These are phyloP conservation scores for Diplotaxis tenuifolia DNA, from an alignment of 345 rosid genomes.

Conservation along the genomic window DNA sequence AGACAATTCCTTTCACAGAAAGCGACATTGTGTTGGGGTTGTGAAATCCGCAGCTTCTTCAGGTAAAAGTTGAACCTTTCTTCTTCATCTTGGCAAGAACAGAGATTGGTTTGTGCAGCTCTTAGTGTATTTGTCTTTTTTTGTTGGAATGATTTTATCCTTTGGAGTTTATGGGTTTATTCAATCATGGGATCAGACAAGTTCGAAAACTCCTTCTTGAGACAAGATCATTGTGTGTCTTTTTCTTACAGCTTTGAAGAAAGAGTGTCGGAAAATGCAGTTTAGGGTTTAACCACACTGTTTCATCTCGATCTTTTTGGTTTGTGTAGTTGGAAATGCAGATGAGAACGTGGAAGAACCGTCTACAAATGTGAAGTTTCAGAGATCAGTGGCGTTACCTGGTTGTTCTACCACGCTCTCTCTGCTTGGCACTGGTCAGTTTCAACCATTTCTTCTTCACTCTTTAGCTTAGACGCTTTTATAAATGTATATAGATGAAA, in stretches of 20 bases:
- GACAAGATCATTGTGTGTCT: too few species aligned
- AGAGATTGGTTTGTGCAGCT: background rate
- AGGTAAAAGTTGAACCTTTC: conserved; percentile 35
- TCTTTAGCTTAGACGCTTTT: too few species aligned
- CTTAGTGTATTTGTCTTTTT: background rate
- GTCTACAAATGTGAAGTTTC: conserved; percentile 63
- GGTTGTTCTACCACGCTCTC: conserved; percentile 59
- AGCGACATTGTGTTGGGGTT: background rate
- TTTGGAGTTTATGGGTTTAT: background rate
- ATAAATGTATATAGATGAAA: too few species aligned
- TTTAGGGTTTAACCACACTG: background rate
- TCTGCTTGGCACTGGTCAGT: conserved; percentile 80
- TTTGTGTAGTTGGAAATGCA: conserved; percentile 54
- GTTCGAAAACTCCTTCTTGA: too few species aligned
- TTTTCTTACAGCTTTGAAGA: background rate
- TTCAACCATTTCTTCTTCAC: background rate
- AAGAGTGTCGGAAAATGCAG: background rate
- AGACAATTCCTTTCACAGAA: background rate
- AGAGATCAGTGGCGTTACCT: conserved; percentile 54
- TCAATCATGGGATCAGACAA: background rate
- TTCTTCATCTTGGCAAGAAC: background rate
- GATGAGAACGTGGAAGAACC: conserved; percentile 56
- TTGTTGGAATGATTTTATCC: background rate
- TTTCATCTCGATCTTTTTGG: conserved; percentile 8
- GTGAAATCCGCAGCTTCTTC: conserved; percentile 47